Evolutionary conservation across 352 stramenopile species (phyloP).

Genomic region (Pythium scleroteichum): DNA sequence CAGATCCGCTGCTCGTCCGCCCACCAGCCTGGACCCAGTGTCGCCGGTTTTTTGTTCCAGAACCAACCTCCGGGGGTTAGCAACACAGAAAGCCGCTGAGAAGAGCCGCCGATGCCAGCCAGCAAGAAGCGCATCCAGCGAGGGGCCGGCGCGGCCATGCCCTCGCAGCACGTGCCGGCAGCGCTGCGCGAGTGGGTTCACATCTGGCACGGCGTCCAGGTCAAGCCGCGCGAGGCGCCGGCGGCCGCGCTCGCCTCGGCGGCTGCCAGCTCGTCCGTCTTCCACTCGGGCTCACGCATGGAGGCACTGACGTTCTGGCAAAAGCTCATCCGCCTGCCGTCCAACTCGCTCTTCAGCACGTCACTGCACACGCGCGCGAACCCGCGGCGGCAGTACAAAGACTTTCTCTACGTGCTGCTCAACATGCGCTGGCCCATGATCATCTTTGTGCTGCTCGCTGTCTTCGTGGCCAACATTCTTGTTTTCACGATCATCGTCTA

Average conservation of each 20-base stretch:
- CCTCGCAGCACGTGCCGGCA: constrained; percentile 56
- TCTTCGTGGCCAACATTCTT: constrained; percentile 71
- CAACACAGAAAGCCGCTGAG: background rate
- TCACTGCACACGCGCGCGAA: constrained; percentile 58
- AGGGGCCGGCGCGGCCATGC: constrained; percentile 38
- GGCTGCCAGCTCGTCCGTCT: constrained; percentile 41
- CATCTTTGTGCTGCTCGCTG: constrained; percentile 47
- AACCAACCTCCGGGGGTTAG: no score
- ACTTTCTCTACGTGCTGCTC: constrained; percentile 81
- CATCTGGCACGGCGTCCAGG: constrained; percentile 79
- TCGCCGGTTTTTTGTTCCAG: background rate
- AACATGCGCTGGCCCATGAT: constrained; percentile 84
- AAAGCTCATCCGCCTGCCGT: constrained; percentile 63
- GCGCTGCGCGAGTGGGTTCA: constrained; percentile 75
- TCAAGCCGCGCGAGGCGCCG: constrained; percentile 39
- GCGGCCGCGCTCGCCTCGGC: background rate
- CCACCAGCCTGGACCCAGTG: no score
- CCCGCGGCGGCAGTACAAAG: constrained; percentile 73
- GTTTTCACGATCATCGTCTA: constrained; percentile 53
- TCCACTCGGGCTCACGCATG: constrained; percentile 64
- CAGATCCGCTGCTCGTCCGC: no score
- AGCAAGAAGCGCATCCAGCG: constrained; percentile 83
- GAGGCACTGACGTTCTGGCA: constrained; percentile 71
- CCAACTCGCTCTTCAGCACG: constrained; percentile 71
- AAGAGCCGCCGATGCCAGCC: constrained; percentile 44